Base-by-base conservation (phyloP, 345 rosid species). In the Euphorbia lathyris region DNA sequence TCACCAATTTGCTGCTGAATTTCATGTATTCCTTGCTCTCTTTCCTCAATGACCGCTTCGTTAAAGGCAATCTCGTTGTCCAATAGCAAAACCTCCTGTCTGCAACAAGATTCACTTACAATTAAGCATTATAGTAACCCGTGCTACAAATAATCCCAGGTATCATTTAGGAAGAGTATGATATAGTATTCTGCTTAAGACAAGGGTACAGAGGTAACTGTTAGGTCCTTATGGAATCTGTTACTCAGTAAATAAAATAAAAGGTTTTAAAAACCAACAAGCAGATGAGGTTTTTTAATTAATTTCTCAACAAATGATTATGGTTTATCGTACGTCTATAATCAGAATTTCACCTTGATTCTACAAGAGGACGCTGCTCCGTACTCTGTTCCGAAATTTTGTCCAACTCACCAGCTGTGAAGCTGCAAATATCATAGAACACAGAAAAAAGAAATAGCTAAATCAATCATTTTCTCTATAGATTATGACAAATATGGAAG, bases 1-100 rank as follows among this genome's bases (percentile, higher is more conserved):
- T 96, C 97, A 10, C 98, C 97, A 76, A 96, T 92, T 78, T 92
- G 97, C 77, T 87, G 90, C 80, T 90, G 97, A 71, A 96, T 89
- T 75, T 90, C 98, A 65, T 92, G 90, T 69, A 92, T 90, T 71
- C 98, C 97, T 50, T 87, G 97, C 60, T 96, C 98, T 80, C 98
- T 86, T 81, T 95, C 99, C 68, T 95, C 98, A 52, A 92, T 90
- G 29, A 92, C 65, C 64, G 98, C 98, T 67, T 92, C 99, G 59
- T 96, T 89, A 65, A 96, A 96, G 23, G 82, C 82, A 71, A 96
- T 89, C 86, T 92, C 98, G 73, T 96, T 92, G 71, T 96, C 98
- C 85, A 90, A 73, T 38, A 90, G 73, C 48, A 90, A 27, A 66
- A 90, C 90, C 74, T 95, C 96, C 75, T 92, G 98, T 76, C 98